phyloP scores from a whole-genome alignment of 352 stramenopile genomes.

The Pythium brassicae region DNA sequence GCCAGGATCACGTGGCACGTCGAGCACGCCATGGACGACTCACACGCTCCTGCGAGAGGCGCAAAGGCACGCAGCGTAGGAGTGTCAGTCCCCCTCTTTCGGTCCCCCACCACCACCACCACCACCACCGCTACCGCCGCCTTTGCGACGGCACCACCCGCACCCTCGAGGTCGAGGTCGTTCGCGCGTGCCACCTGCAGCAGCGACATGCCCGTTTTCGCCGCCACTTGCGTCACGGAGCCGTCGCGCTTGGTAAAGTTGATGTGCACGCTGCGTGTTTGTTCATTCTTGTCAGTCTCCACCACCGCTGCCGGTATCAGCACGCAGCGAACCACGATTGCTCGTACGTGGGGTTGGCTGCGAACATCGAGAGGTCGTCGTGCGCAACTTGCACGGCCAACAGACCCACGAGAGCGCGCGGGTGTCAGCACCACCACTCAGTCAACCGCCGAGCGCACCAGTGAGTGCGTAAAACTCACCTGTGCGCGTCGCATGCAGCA shows the following conservation, averaged over 20 bases:
- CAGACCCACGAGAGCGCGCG: not conserved
- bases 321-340: not conserved
- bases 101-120: not conserved
- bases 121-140: too few species aligned
- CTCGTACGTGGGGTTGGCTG: constrained; percentile 48
- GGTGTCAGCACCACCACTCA: not conserved
- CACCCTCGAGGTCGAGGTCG: constrained; percentile 94
- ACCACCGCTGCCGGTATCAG: too few species aligned
- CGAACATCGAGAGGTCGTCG: constrained; percentile 48
- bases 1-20: constrained; percentile 98
- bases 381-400: constrained; percentile 28
- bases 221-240: constrained; percentile 52
- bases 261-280: constrained; percentile 51
- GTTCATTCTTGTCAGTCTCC: too few species aligned
- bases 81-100: too few species aligned
- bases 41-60: constrained; percentile 68
- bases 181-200: constrained; percentile 92
- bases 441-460: not conserved
- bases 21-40: constrained; percentile 96
- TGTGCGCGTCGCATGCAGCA: constrained; percentile 36
- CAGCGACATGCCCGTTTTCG: constrained; percentile 80
- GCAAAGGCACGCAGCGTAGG: constrained; percentile 23
- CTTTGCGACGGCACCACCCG: too few species aligned
- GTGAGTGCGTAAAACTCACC: constrained; percentile 11
- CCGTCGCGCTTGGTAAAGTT: constrained; percentile 70